phyloP scores from a whole-genome alignment of 2,329 filamentous ascomycete species.

The Aphanoascus verrucosus region DNA sequence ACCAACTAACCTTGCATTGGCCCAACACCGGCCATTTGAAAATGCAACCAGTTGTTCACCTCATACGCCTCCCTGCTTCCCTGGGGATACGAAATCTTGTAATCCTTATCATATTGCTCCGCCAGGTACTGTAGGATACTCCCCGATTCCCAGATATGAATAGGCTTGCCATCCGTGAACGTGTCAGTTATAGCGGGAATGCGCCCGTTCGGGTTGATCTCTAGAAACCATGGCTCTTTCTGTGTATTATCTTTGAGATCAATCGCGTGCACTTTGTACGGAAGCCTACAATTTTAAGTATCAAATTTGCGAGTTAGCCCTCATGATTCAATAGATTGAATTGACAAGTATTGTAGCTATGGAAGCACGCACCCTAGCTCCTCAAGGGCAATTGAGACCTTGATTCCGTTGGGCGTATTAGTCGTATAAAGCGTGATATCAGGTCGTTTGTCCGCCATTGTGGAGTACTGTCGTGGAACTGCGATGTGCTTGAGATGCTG shows the following conservation, averaged over 20 bases:
- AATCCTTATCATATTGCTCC: conserved; percentile 66
- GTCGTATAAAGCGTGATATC: conserved; percentile 73
- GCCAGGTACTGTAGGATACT: conserved; percentile 76
- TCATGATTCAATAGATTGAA: background rate
- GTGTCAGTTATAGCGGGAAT: conserved; percentile 80
- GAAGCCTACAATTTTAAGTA: conserved; percentile 37
- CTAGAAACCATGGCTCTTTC: conserved; percentile 77
- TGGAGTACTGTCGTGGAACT: background rate
- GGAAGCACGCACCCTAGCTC: conserved; percentile 51
- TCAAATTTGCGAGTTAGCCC: background rate
- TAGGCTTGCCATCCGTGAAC: conserved; percentile 59
- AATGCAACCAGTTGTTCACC: conserved; percentile 66
- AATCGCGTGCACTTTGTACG: conserved; percentile 66
- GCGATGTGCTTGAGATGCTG: conserved; percentile 14
- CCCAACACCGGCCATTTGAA: conserved; percentile 68
- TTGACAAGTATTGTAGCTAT: background rate
- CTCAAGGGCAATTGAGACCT: conserved; percentile 75
- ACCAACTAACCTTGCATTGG: conserved; percentile 65
- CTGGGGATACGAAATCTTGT: conserved; percentile 70
- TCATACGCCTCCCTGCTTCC: conserved; percentile 68
- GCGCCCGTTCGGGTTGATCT: conserved; percentile 86
- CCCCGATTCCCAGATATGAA: conserved; percentile 72
- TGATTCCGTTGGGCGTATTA: conserved; percentile 81
- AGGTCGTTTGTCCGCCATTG: conserved; percentile 29
- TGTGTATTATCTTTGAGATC: conserved; percentile 66